Evolutionary conservation across 164 flowering plant genomes (phyloP).

Genomic region (Dillenia turbinata): DNA sequence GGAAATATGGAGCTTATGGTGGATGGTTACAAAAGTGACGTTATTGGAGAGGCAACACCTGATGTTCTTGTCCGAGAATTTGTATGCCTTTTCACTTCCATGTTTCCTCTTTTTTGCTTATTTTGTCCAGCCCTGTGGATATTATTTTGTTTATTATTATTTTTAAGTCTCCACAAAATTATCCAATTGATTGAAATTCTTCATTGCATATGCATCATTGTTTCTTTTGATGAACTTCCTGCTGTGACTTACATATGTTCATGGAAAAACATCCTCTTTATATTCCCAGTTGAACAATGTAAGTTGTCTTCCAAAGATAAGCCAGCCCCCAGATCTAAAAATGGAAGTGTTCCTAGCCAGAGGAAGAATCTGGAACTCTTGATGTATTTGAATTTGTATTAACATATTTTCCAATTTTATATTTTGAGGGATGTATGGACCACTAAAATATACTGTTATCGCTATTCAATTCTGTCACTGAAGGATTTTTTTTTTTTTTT

Average conservation of each 20-base stretch:
- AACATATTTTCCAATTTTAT: no score
- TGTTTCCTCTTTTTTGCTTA: background rate
- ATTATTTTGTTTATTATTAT: background rate
- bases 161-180: background rate
- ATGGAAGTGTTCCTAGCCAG: no score
- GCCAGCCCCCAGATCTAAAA: no score
- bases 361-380: no score
- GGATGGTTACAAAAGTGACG: slow-evolving; percentile 82
- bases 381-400: no score
- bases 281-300: no score
- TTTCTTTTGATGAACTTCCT: background rate
- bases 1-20: slow-evolving; percentile 51
- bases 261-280: no score
- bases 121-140: background rate
- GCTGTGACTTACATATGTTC: background rate
- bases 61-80: slow-evolving; percentile 85
- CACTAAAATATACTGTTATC: no score
- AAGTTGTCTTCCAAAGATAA: no score
- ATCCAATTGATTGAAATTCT: background rate
- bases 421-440: no score
- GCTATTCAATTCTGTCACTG: no score
- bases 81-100: slow-evolving; percentile 42
- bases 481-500: no score
- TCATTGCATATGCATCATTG: background rate
- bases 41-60: slow-evolving; percentile 88